phyloP scores from a whole-genome alignment of 768 basidiomycete species.

The Tricholoma sp. region DNA sequence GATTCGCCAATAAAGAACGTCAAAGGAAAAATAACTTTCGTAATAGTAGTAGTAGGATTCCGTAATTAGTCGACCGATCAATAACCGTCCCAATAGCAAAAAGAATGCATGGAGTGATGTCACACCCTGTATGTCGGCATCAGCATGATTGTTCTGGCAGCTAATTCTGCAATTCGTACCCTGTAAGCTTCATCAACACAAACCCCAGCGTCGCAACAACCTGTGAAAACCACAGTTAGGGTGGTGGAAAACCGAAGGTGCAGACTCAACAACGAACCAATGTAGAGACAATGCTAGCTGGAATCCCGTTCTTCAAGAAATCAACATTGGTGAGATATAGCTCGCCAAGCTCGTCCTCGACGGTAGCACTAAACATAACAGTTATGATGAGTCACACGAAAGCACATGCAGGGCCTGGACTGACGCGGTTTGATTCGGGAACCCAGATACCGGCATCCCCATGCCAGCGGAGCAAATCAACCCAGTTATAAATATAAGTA shows the following conservation, averaged over 20 bases:
- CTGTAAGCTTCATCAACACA: constrained; percentile 64
- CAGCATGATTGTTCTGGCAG: background rate
- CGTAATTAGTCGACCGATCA: background rate
- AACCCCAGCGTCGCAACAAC: constrained; percentile 86
- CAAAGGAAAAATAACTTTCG: background rate
- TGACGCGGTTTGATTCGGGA: constrained; percentile 96
- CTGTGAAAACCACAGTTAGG: constrained; percentile 29
- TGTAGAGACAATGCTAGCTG: constrained; percentile 87
- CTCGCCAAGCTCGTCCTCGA: constrained; percentile 92
- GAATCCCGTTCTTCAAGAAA: constrained; percentile 91
- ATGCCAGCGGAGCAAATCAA: constrained; percentile 94
- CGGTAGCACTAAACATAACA: constrained; percentile 60
- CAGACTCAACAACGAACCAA: constrained; percentile 42
- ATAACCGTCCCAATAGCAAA: background rate
- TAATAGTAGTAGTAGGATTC: background rate
- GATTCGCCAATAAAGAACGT: background rate
- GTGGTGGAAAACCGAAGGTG: constrained; percentile 1
- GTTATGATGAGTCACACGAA: background rate
- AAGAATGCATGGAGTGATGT: background rate
- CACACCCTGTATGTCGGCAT: background rate
- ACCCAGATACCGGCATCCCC: constrained; percentile 99
- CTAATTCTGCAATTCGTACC: constrained; percentile 32
- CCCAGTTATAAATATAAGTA: constrained; percentile 91
- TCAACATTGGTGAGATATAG: constrained; percentile 81
- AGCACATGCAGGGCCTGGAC: constrained; percentile 27